Conservation (phyloP, 106 monocot genomes). For the Dendrobium officinale region DNA sequence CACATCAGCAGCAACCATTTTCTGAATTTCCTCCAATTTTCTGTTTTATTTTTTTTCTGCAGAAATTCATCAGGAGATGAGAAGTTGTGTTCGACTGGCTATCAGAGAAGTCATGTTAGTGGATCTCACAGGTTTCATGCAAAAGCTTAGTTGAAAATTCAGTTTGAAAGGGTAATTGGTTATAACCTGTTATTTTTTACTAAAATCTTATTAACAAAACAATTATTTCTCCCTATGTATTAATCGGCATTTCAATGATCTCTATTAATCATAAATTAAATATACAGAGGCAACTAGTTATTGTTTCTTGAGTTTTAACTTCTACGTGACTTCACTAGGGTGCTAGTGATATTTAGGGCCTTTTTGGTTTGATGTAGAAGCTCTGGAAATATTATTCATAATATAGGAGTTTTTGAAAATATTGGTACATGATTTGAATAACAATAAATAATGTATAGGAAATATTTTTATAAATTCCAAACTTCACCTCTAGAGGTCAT, state of each 20-base stretch:
- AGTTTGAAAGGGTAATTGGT: not conserved
- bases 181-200: not conserved
- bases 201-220: not conserved
- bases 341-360: not conserved
- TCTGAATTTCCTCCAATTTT: not conserved
- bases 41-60: slow-evolving; percentile 14
- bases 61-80: slow-evolving; percentile 99
- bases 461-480: too few relatives aligned
- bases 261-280: not conserved
- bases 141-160: not conserved
- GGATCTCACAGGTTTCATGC: slow-evolving; percentile 52
- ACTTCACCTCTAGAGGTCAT: too few relatives aligned
- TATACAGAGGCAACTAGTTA: not conserved
- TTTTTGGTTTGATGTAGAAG: too few relatives aligned
- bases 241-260: not conserved
- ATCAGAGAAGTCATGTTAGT: slow-evolving; percentile 70
- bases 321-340: not conserved
- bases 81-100: slow-evolving; percentile 87
- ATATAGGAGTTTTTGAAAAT: too few relatives aligned
- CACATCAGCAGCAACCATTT: not conserved
- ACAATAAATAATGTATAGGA: too few relatives aligned
- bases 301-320: not conserved
- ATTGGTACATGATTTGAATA: too few relatives aligned
- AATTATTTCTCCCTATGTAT: not conserved
- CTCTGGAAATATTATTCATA: too few relatives aligned